Evolutionary conservation across 2,329 filamentous ascomycete genomes (phyloP).

Genomic region (Ceratocystis cacaofunesta): DNA sequence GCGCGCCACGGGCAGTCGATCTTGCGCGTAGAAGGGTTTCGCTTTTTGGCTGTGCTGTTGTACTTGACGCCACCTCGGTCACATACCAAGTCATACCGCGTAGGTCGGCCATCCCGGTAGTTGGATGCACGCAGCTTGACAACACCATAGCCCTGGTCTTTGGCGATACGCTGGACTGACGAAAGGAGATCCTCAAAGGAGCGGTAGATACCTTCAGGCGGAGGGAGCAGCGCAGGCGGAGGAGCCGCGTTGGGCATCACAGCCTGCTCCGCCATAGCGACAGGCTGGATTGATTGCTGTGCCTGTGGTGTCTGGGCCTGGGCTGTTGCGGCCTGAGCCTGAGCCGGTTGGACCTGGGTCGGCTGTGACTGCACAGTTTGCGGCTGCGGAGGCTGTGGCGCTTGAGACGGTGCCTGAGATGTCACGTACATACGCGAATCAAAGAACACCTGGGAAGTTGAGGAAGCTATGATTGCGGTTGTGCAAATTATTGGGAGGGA

Average conservation of each 20-base stretch:
- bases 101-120: constrained; percentile 47
- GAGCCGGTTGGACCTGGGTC: background rate
- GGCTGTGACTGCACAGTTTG: constrained; percentile 4
- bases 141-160: constrained; percentile 47
- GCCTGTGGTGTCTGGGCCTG: constrained; percentile 4
- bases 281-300: constrained; percentile 18
- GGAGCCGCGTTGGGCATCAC: constrained; percentile 33
- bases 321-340: constrained; percentile 2
- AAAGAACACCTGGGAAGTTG: constrained; percentile 13
- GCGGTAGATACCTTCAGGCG: constrained; percentile 45
- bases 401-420: constrained; percentile 13
- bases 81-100: constrained; percentile 47
- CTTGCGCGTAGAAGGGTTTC: constrained; percentile 48
- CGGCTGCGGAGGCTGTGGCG: constrained; percentile 6
- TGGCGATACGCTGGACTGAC: constrained; percentile 43
- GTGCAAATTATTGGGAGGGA: constrained; percentile 18
- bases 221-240: constrained; percentile 35
- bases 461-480: constrained; percentile 20
- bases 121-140: constrained; percentile 49
- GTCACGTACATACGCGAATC: constrained; percentile 16
- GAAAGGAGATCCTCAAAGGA: constrained; percentile 44
- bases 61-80: constrained; percentile 50
- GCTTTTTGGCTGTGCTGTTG: constrained; percentile 49
- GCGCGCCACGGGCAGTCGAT: constrained; percentile 49
- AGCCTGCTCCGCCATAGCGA: constrained; percentile 24